Evolutionary conservation across 225 moss, liverwort and hornwort genomes (phyloP).

Genomic region (Sphagnum tenellum): DNA sequence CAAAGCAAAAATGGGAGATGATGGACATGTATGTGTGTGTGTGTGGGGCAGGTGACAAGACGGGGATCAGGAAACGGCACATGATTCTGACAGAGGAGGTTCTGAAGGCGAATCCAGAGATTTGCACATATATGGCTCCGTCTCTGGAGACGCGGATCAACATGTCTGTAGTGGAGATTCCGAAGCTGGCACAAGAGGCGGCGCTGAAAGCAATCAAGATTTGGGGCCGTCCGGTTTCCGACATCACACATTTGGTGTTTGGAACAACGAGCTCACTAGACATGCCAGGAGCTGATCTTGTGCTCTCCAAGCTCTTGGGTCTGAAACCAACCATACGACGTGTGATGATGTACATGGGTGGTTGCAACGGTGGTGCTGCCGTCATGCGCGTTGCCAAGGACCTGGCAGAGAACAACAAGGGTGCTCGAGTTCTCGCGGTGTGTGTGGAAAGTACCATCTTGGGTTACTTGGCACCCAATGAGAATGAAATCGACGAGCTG

Average conservation of each 20-base stretch:
- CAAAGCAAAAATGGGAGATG: too few relatives aligned
- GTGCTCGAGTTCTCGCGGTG: constrained; percentile 27
- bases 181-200: constrained; percentile 41
- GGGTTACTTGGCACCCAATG: constrained; percentile 30
- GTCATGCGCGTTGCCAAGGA: constrained; percentile 28
- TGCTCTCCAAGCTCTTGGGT: constrained; percentile 27
- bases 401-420: constrained; percentile 34
- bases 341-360: constrained; percentile 30
- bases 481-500: constrained; percentile 34
- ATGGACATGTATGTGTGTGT: too few relatives aligned
- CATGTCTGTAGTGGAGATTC: constrained; percentile 38
- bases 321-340: constrained; percentile 25
- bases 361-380: constrained; percentile 24
- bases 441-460: constrained; percentile 29
- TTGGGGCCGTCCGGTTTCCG: constrained; percentile 28
- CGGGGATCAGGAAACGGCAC: constrained; percentile 33
- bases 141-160: constrained; percentile 31
- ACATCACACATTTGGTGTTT: constrained; percentile 33
- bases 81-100: constrained; percentile 36
- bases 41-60: constrained; percentile 26
- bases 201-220: constrained; percentile 27
- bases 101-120: constrained; percentile 41
- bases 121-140: constrained; percentile 43
- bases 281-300: constrained; percentile 36
- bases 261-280: constrained; percentile 33